Evolutionary conservation across 495 filamentous ascomycete species (phyloP).

Genomic region (Daldinia childiae): DNA sequence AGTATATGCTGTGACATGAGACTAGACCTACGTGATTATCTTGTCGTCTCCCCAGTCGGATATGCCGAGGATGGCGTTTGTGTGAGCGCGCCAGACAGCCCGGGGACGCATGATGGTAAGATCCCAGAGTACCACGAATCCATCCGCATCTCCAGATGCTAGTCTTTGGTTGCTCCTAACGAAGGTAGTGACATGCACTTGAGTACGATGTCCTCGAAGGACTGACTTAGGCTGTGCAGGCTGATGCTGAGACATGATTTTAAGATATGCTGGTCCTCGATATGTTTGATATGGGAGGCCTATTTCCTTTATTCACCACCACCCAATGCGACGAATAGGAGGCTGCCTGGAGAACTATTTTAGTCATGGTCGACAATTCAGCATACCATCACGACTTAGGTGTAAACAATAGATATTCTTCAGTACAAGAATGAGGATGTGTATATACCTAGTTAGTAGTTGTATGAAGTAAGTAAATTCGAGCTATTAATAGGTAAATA

Average conservation of each 20-base stretch:
- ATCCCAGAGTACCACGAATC: conserved; percentile 89
- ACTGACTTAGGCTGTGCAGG: conserved; percentile 83
- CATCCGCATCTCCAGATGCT: conserved; percentile 87
- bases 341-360: neutral
- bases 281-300: neutral
- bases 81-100: conserved; percentile 88
- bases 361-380: neutral
- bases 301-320: conserved; percentile 7
- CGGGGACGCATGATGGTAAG: conserved; percentile 81
- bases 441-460: neutral
- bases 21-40: conserved; percentile 76
- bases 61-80: conserved; percentile 77
- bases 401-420: neutral
- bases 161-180: conserved; percentile 77
- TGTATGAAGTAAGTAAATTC: neutral
- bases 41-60: conserved; percentile 69
- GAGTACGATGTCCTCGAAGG: conserved; percentile 83
- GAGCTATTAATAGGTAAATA: neutral
- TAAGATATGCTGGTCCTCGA: neutral
- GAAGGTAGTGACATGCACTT: conserved; percentile 82
- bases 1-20: conserved; percentile 21
- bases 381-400: neutral
- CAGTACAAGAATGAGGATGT: neutral
- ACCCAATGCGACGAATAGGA: neutral
- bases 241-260: conserved; percentile 41